phyloP scores from a whole-genome alignment of 352 stramenopile genomes.

The Paralagenidium karlingii region DNA sequence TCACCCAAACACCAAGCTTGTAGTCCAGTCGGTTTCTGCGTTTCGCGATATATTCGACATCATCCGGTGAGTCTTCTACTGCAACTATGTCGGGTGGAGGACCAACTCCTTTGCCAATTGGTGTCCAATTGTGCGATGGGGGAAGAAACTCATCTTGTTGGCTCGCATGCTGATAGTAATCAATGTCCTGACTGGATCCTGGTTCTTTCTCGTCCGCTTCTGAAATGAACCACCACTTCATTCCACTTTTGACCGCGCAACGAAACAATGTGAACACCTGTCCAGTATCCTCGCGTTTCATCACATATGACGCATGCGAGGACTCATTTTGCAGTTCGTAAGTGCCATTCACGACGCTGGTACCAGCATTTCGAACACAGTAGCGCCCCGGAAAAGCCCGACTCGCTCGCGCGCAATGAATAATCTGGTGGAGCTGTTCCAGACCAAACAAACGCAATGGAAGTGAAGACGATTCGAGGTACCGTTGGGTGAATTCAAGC shows the following conservation, averaged over 20 bases:
- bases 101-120: conserved; percentile 54
- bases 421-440: conserved; percentile 89
- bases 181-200: conserved; percentile 96
- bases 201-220: conserved; percentile 94
- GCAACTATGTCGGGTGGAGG: conserved; percentile 59
- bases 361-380: conserved; percentile 85
- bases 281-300: conserved; percentile 48
- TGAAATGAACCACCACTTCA: conserved; percentile 99
- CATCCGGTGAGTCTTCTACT: conserved; percentile 8
- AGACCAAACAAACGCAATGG: conserved; percentile 91
- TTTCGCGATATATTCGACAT: not conserved
- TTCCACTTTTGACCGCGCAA: conserved; percentile 95
- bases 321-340: conserved; percentile 80
- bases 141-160: conserved; percentile 89
- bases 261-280: conserved; percentile 92
- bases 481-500: conserved; percentile 71
- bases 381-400: conserved; percentile 81
- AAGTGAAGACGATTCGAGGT: conserved; percentile 86
- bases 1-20: conserved; percentile 59
- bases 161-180: conserved; percentile 98
- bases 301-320: conserved; percentile 59
- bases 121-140: conserved; percentile 82
- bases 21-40: conserved; percentile 34
- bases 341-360: conserved; percentile 85
- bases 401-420: conserved; percentile 73